phyloP scores from a whole-genome alignment of 495 filamentous ascomycete genomes.

The Corynascus novoguineensis region DNA sequence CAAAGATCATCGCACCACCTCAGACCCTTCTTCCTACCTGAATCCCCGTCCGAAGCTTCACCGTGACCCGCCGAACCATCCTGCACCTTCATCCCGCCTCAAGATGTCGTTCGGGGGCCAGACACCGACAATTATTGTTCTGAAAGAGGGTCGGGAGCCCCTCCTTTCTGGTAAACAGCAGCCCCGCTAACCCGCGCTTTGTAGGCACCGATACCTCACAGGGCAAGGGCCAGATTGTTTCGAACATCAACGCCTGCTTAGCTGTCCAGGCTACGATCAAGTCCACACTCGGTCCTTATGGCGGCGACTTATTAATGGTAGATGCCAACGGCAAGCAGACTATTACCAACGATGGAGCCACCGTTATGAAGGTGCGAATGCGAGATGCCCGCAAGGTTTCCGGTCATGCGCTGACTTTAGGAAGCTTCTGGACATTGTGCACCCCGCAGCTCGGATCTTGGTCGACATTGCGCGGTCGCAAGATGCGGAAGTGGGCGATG shows the following conservation, averaged over 20 bases:
- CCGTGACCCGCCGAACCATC: conserved; percentile 4
- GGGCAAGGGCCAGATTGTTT: conserved; percentile 93
- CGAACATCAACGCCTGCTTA: conserved; percentile 97
- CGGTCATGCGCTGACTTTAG: conserved; percentile 15
- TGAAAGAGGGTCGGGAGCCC: conserved; percentile 80
- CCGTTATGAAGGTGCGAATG: conserved; percentile 86
- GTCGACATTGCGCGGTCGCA: conserved; percentile 98
- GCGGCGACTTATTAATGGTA: conserved; percentile 91
- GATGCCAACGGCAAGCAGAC: conserved; percentile 93
- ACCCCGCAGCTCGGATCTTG: conserved; percentile 94
- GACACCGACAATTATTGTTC: conserved; percentile 96
- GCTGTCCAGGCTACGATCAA: conserved; percentile 96
- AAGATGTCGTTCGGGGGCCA: conserved; percentile 96
- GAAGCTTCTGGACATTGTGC: conserved; percentile 94
- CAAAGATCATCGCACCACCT: conserved; percentile 1
- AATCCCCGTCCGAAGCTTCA: conserved; percentile 15
- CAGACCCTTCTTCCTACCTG: conserved; percentile 6
- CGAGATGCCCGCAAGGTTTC: not conserved
- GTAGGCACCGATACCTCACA: conserved; percentile 94
- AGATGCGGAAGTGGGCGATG: conserved; percentile 97
- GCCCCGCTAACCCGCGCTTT: conserved; percentile 24
- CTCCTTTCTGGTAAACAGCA: conserved; percentile 26
- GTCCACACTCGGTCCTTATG: conserved; percentile 94
- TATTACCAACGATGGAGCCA: conserved; percentile 98
- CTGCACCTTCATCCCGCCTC: conserved; percentile 1